phyloP scores from a whole-genome alignment of 306 rosid genomes.

The Neltuma alba region DNA sequence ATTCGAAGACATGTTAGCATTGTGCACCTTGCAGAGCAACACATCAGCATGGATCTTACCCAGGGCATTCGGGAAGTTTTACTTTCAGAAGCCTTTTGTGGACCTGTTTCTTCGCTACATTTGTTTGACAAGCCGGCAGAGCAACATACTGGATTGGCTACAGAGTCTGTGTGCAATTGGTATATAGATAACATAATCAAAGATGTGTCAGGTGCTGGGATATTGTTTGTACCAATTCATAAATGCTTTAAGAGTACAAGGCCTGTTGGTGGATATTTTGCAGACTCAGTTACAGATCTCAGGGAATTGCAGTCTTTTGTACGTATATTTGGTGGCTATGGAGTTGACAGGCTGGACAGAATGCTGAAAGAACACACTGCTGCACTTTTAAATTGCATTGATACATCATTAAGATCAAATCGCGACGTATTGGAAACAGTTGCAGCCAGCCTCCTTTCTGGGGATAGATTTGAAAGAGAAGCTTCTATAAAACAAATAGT shows the following conservation, averaged over 20 bases:
- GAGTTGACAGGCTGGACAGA: conserved; percentile 90
- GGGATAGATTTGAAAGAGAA: conserved; percentile 89
- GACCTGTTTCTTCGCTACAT: conserved; percentile 95
- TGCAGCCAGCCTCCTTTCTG: conserved; percentile 84
- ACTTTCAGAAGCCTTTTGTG: conserved; percentile 87
- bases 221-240: conserved; percentile 89
- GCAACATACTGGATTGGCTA: conserved; percentile 89
- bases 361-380: conserved; percentile 98
- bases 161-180: conserved; percentile 93
- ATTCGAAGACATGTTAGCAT: conserved; percentile 85
- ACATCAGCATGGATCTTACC: conserved; percentile 96
- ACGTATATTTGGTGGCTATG: conserved; percentile 93
- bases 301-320: conserved; percentile 88
- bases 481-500: conserved; percentile 84
- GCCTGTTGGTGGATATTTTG: conserved; percentile 99
- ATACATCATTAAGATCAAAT: conserved; percentile 85
- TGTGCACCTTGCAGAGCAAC: conserved; percentile 97
- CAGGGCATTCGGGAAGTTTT: conserved; percentile 95
- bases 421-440: conserved; percentile 86
- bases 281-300: conserved; percentile 93
- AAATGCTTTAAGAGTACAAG: conserved; percentile 96
- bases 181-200: conserved; percentile 93
- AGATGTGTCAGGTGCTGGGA: conserved; percentile 92
- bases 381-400: conserved; percentile 97
- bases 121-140: conserved; percentile 85